Evolutionary conservation across 2,329 filamentous ascomycete species (phyloP), one percentile per base, ranked within the genome.

Genomic region (Pestalotiopsis sp.): DNA sequence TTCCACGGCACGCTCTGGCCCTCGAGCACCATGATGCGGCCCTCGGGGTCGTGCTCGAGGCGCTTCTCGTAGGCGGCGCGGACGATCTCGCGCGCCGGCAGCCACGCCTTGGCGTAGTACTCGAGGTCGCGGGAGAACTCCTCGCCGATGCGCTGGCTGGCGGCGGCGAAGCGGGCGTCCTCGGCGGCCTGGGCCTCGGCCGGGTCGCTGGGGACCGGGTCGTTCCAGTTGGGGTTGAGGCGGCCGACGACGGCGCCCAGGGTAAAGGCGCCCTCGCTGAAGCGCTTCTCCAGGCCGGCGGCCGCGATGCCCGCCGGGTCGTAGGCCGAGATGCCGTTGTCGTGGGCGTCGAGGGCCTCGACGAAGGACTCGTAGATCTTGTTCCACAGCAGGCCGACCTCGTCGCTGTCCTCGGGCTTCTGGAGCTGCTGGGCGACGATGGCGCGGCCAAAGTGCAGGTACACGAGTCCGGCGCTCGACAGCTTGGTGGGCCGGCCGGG

Each of bases 281-380:
- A 98, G 74, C 91, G 91, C 85, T 95, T 96, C 80, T 92, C 84
- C 57, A 98, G 81, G 4, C 91, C 92, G 0, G 93, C 92, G 38
- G 90, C 86, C 38, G 88, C 82, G 20, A 97, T 79, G 39, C 85
- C 90, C 27, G 86, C 86, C 36, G 92, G 86, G 78, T 97, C 93
- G 82, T 97, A 97, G 69, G 86, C 87, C 31, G 91, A 91, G 78
- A 99, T 92, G 73, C 96, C 96, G 80, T 99, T 99, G 86, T 99
- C 96, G 82, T 99, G 95, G 69, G 95, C 96, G 81, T 99, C 96
- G 68, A 99, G 91, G 2, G 96, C 94, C 85, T 99, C 96, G 79
- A 99, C 87, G 80, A 98, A 98, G 81, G 92, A 92, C 74, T 92
- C 90, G 86, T 99, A 99, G 65, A 99, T 83, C 85, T 98, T 98